A percentile compares a stretch with the other conserved stretches of the same genome.
Conservation (phyloP, 257 asterid genomes). For the Pogostemon cablin region DNA sequence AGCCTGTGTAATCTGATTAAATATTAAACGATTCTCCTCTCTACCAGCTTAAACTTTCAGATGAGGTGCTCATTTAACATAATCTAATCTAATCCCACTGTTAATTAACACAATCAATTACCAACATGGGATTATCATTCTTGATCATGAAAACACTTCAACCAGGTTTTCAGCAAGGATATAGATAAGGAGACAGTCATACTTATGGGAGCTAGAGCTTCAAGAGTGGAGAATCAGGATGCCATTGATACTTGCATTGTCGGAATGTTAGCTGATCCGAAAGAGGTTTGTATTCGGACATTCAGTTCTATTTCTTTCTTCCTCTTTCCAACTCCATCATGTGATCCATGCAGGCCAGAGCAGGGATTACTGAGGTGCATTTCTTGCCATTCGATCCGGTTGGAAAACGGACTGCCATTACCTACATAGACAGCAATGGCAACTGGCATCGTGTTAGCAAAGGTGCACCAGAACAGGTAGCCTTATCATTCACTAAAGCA, state of each 20-base stretch:
- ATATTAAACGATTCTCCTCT: too few relatives aligned
- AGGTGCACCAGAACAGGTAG: conserved; percentile 80
- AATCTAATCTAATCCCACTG: neutral
- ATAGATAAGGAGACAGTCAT: conserved; percentile 48
- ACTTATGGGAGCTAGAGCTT: conserved; percentile 63
- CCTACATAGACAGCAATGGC: conserved; percentile 54
- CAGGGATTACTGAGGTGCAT: conserved; percentile 62
- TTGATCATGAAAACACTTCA: neutral
- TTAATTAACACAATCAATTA: too few relatives aligned
- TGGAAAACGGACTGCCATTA: conserved; percentile 71
- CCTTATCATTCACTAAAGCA: neutral
- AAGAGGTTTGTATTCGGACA: conserved; percentile 40
- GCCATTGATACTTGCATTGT: conserved; percentile 79
- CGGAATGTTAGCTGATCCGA: conserved; percentile 58
- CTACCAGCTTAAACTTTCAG: too few relatives aligned
- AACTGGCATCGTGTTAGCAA: conserved; percentile 72
- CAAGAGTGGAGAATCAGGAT: conserved; percentile 80
- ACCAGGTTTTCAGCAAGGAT: conserved; percentile 50
- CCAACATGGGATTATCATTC: neutral
- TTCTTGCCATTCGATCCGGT: conserved; percentile 75
- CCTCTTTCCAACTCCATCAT: neutral
- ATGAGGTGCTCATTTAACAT: too few relatives aligned
- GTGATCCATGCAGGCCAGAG: conserved; percentile 50
- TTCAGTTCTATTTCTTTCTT: neutral
- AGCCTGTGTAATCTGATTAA: too few relatives aligned